Evolutionary conservation across 1,139 yeast species (phyloP).

Genomic region (Casaregolazyma suthepensis): DNA sequence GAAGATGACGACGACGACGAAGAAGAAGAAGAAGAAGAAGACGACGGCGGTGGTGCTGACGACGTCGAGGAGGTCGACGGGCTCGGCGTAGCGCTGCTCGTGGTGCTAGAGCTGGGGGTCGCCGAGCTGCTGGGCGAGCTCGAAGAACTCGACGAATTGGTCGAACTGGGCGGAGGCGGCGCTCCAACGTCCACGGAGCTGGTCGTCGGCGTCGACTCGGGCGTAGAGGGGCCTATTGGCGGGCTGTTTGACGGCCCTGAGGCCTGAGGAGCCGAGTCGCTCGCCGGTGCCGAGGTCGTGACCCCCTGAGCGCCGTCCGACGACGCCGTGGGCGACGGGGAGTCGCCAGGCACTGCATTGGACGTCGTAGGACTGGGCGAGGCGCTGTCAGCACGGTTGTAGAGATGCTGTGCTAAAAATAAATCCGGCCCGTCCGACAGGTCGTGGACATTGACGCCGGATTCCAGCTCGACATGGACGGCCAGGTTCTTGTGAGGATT

Average conservation of each 20-base stretch:
- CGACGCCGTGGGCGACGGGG: neutral
- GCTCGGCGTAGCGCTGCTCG: constrained; percentile 8
- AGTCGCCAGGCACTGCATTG: neutral
- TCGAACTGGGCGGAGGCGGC: constrained; percentile 6
- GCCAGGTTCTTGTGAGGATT: neutral
- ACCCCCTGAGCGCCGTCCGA: neutral
- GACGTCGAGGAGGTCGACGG: constrained; percentile 8
- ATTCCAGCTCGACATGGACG: neutral
- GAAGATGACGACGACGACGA: neutral
- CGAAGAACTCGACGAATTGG: constrained; percentile 4
- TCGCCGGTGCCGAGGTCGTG: neutral
- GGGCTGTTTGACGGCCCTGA: neutral
- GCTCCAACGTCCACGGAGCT: neutral
- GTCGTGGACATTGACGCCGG: neutral
- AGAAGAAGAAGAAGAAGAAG: neutral
- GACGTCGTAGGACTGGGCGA: constrained; percentile 6
- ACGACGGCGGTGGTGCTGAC: neutral
- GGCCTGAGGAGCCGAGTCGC: neutral
- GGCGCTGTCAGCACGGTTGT: constrained; percentile 5
- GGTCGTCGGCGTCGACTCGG: constrained; percentile 5
- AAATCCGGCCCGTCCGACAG: neutral
- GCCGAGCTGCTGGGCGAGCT: neutral
- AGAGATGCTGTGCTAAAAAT: constrained; percentile 6
- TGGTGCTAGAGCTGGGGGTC: constrained; percentile 8
- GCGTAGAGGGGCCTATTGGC: neutral